Evolutionary conservation across 192 early-diverging fungal species (phyloP).

Genomic region (Thoreauomyces humboldtii): DNA sequence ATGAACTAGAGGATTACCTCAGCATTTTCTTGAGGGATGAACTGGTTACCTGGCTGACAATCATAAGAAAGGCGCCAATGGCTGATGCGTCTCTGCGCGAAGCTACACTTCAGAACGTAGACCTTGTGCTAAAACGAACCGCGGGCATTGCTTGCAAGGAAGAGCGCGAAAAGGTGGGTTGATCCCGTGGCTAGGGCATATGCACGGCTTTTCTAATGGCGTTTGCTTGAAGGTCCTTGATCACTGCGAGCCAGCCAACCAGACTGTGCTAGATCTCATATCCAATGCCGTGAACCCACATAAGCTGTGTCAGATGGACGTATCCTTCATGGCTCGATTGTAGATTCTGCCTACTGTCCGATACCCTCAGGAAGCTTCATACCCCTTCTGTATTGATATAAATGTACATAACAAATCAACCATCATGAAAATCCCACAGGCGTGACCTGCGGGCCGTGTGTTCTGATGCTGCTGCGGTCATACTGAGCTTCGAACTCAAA

Average conservation of each 20-base stretch:
- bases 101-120: constrained; percentile 66
- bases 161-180: constrained; percentile 68
- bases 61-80: constrained; percentile 49
- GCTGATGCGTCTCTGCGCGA: constrained; percentile 66
- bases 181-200: too few species aligned
- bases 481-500: too few species aligned
- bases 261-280: constrained; percentile 89
- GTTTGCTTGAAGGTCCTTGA: constrained; percentile 41
- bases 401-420: too few species aligned
- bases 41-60: constrained; percentile 72
- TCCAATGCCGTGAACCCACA: constrained; percentile 85
- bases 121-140: constrained; percentile 67
- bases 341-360: constrained; percentile 14
- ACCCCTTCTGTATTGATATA: too few species aligned
- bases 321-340: constrained; percentile 73
- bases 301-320: constrained; percentile 94
- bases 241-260: constrained; percentile 61
- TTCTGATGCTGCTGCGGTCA: too few species aligned
- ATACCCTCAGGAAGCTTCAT: background rate
- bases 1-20: constrained; percentile 91
- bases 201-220: background rate
- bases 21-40: constrained; percentile 94
- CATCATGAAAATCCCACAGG: too few species aligned
- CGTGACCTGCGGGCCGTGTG: too few species aligned
- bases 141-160: constrained; percentile 69